Base-by-base conservation (phyloP, 768 basidiomycete genomes). In the Sporobolomyces pararoseus region DNA sequence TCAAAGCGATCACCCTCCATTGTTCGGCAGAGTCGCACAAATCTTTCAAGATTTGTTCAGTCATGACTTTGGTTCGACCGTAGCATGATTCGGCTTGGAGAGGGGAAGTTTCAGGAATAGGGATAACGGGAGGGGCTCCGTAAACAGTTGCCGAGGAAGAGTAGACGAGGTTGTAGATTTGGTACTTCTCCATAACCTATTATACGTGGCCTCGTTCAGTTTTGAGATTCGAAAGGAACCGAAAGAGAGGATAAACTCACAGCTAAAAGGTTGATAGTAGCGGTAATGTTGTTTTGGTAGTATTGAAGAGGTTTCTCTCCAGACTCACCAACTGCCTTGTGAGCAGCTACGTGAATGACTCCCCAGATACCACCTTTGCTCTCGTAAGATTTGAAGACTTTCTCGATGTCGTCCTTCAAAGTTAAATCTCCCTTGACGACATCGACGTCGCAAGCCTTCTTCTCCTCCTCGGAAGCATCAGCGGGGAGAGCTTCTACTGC, bases 71-170 rank as follows among this genome's bases (percentile, higher is more conserved):
- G n/a, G 91, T 95, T 78, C 88, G 89, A 34, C 93, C 96, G 77
- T 99, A 99, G 35, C 89, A 89, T 76, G 91, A 93, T 78, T 93
- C 88, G 0, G 95, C 90, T 78, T 89, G 81, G 68, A 98, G 81
- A 23, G 89, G 86, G 5, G 91, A 93, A 4, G 87, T 85, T 80
- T 99, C 96, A 21, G 93, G 91, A 74, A 98, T 98, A 61, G 96
- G 96, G 52, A 98, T 89, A 59, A 82, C 82, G 27, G 90, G 88
- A 14, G 96, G 96, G 5, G 87, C 93, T 63, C 96, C 96, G 78
- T 99, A 99, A 31, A 99, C 96, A 23, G 96, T 98, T 9, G 96
- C 96, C 29, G 92, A 95, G 16, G 94, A 97, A 1, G 96, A 98
- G 82, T 97, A 99, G 61, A 99, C 95, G 66, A 99, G 82, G 68